A percentile compares a stretch with the other conserved stretches of the same genome.
Conservation (phyloP, 2,329 filamentous ascomycete genomes). For the Calonectria hawksworthii region DNA sequence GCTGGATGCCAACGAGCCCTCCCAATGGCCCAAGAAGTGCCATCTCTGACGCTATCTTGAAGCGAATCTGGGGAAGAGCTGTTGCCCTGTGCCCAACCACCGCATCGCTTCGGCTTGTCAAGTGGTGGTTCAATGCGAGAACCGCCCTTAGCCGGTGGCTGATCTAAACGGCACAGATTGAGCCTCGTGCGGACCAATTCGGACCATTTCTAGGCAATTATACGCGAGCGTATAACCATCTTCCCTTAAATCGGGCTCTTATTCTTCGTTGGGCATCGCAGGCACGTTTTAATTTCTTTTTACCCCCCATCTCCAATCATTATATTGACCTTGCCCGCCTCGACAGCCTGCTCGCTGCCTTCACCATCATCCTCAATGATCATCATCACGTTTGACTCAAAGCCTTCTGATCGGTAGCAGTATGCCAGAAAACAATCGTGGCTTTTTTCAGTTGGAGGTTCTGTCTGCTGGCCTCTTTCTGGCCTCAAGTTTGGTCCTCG, state of each 20-base stretch:
- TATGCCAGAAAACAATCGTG: conserved; percentile 8
- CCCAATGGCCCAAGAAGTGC: conserved; percentile 13
- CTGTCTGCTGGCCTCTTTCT: conserved; percentile 35
- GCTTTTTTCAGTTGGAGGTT: conserved; percentile 12
- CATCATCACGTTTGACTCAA: neutral
- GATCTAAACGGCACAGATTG: neutral
- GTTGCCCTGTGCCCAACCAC: neutral
- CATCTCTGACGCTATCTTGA: neutral
- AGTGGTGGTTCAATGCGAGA: conserved; percentile 4
- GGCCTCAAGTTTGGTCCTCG: conserved; percentile 34
- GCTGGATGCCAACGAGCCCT: neutral
- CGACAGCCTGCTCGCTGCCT: neutral
- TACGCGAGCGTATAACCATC: neutral
- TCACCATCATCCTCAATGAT: neutral
- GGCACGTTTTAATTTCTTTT: neutral
- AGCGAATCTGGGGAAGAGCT: neutral
- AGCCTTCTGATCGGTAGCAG: neutral
- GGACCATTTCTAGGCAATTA: neutral
- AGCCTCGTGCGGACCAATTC: conserved; percentile 15
- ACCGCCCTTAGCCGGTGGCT: neutral
- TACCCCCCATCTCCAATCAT: neutral
- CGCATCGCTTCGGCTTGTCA: neutral
- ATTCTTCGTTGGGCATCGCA: neutral
- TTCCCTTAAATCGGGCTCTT: neutral
- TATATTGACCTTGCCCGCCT: neutral